A percentile compares a stretch with the other conserved stretches of the same genome.
phyloP scores from a whole-genome alignment of 140 eudicot species.

The Stevia rebaudiana region DNA sequence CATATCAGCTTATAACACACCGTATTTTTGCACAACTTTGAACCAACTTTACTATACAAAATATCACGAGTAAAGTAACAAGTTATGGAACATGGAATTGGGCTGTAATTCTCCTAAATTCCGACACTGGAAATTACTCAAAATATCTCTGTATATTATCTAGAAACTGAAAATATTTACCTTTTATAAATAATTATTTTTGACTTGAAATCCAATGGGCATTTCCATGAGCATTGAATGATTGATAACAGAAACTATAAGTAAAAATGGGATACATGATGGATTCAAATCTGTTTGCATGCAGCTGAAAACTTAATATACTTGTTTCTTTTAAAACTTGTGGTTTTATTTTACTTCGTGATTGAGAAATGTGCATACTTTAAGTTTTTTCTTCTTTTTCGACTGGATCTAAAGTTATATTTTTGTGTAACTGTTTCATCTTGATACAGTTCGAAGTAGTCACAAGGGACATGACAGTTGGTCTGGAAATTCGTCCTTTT shows the following conservation, averaged over 20 bases:
- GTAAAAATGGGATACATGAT: not conserved
- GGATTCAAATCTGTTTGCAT: not conserved
- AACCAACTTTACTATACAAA: too few relatives aligned
- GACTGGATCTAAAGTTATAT: not conserved
- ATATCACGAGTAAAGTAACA: too few relatives aligned
- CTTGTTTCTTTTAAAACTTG: not conserved
- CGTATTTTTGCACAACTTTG: too few relatives aligned
- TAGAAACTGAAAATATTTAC: not conserved
- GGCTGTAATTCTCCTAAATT: too few relatives aligned
- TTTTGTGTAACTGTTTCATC: not conserved
- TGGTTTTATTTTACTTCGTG: not conserved
- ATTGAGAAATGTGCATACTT: not conserved
- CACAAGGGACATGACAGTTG: conserved; percentile 35
- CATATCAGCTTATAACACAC: too few relatives aligned
- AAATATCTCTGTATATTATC: too few relatives aligned
- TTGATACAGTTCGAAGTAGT: conserved; percentile 43
- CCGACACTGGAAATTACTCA: not conserved
- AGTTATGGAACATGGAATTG: too few relatives aligned
- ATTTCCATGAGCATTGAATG: not conserved
- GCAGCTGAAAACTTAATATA: not conserved
- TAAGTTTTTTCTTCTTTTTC: not conserved
- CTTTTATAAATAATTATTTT: not conserved
- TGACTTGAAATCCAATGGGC: not conserved
- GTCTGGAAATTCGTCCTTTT: conserved; percentile 37
- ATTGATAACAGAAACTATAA: not conserved